Evolutionary conservation across 176 grass and related monocot species (phyloP).

Genomic region (Aegilops speltoides): DNA sequence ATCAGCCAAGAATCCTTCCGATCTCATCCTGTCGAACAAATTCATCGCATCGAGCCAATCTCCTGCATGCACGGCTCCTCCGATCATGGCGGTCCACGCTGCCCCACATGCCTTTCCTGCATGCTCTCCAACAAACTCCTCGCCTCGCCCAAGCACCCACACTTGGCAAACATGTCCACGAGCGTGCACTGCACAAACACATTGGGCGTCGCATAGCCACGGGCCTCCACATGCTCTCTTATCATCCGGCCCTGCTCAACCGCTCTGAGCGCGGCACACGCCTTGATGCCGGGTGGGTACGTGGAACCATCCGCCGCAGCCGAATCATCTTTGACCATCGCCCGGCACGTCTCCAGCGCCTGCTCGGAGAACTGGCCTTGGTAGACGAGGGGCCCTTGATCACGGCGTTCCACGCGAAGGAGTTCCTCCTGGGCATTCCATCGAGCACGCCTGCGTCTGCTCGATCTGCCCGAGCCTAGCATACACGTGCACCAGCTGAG

Average conservation of each 20-base stretch:
- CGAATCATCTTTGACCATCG: conserved; percentile 5
- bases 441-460: conserved; percentile 40
- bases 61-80: conserved; percentile 21
- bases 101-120: conserved; percentile 42
- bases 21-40: conserved; percentile 40
- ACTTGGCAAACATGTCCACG: conserved; percentile 63
- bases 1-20: conserved; percentile 38
- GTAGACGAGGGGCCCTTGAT: conserved; percentile 46
- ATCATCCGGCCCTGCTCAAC: conserved; percentile 41
- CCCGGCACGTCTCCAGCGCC: conserved; percentile 28
- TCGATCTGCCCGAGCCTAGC: not conserved
- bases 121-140: conserved; percentile 52
- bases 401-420: conserved; percentile 56
- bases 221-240: not conserved
- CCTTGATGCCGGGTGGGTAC: conserved; percentile 56
- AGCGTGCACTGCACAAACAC: conserved; percentile 55
- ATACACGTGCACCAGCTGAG: conserved; percentile 55
- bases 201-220: conserved; percentile 3
- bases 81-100: conserved; percentile 52
- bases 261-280: conserved; percentile 31
- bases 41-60: conserved; percentile 43
- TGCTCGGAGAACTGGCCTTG: conserved; percentile 25
- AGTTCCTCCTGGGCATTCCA: conserved; percentile 43
- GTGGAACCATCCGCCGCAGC: conserved; percentile 40
- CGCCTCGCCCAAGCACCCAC: conserved; percentile 46